Evolutionary conservation across 2,329 filamentous ascomycete genomes (phyloP).

Genomic region (Fonsecaea multimorphosa): DNA sequence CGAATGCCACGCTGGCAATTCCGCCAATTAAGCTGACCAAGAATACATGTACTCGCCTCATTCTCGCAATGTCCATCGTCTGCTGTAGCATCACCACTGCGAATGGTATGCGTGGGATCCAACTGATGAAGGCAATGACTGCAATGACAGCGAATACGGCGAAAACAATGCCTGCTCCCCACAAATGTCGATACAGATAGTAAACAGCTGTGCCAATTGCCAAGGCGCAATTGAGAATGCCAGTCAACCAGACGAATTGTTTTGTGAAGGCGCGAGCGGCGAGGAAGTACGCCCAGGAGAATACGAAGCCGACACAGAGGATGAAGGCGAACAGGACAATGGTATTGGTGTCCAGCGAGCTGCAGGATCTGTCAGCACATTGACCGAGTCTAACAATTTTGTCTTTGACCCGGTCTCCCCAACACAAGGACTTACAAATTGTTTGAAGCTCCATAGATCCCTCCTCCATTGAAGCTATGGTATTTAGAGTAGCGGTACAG

Average conservation of each 20-base stretch:
- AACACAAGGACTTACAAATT: constrained; percentile 52
- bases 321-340: constrained; percentile 83
- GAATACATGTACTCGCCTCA: constrained; percentile 80
- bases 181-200: constrained; percentile 78
- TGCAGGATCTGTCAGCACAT: background rate
- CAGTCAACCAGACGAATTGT: constrained; percentile 90
- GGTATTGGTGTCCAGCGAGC: constrained; percentile 77
- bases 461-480: constrained; percentile 68
- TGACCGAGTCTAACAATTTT: background rate
- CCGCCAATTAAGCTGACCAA: constrained; percentile 84
- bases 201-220: constrained; percentile 86
- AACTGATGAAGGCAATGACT: constrained; percentile 82
- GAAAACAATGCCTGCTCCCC: constrained; percentile 85
- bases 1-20: constrained; percentile 74
- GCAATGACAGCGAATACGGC: constrained; percentile 81
- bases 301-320: constrained; percentile 72
- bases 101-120: constrained; percentile 90
- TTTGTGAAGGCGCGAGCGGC: constrained; percentile 79
- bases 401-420: background rate
- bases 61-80: constrained; percentile 80
- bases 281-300: constrained; percentile 79
- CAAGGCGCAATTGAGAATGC: constrained; percentile 83
- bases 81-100: constrained; percentile 88
- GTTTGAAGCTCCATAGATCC: constrained; percentile 74
- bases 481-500: constrained; percentile 75